These are phyloP conservation scores for Evansstolkia leycettana DNA, from an alignment of 495 filamentous ascomycete species.

Conservation along the genomic window DNA sequence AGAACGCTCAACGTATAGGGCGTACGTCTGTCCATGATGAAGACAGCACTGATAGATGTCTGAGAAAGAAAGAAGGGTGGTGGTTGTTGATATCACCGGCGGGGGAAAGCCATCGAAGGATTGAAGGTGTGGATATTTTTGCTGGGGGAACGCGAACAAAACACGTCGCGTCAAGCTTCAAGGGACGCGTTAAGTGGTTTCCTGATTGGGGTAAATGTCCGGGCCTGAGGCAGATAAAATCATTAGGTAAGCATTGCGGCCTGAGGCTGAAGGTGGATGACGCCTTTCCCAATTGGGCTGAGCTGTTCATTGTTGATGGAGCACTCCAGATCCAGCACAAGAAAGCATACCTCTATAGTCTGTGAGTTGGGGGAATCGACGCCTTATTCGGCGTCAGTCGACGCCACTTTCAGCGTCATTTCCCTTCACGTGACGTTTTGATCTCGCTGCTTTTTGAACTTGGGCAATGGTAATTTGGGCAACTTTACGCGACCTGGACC, in stretches of 20 bases:
- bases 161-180: slow-evolving; percentile 21
- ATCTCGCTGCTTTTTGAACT: no score
- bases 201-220: neutral
- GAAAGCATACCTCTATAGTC: no score
- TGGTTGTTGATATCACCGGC: neutral
- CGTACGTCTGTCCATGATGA: slow-evolving; percentile 75
- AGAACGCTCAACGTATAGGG: slow-evolving; percentile 75
- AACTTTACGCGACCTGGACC: no score
- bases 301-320: slow-evolving; percentile 8
- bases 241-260: neutral
- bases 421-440: no score
- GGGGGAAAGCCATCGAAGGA: slow-evolving; percentile 2
- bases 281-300: slow-evolving; percentile 23
- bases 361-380: no score
- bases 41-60: slow-evolving; percentile 10
- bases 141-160: slow-evolving; percentile 12
- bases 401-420: no score
- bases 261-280: slow-evolving; percentile 3
- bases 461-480: no score
- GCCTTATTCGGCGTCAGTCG: no score
- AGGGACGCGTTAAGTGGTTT: slow-evolving; percentile 36
- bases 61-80: slow-evolving; percentile 8
- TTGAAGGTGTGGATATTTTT: slow-evolving; percentile 18
- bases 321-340: no score
- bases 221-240: slow-evolving; percentile 10